Evolutionary conservation across 129 eudicot genomes (phyloP).

Genomic region (Rutidosis leptorrhynchoides): DNA sequence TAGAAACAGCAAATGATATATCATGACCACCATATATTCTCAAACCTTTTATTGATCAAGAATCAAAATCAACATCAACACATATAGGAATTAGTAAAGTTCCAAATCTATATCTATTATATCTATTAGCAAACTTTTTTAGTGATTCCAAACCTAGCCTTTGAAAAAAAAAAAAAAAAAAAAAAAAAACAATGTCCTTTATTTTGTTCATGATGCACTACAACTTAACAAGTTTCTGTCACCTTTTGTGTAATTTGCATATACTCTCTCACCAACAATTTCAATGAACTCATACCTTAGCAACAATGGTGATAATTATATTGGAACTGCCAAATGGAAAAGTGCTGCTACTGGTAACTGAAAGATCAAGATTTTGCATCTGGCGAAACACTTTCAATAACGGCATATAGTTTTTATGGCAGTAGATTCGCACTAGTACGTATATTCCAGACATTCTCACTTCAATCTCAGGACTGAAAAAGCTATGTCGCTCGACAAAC

Average conservation of each 20-base stretch:
- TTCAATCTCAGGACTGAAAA: conserved; percentile 27
- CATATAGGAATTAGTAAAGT: too few relatives aligned
- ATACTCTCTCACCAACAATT: too few relatives aligned
- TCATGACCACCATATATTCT: not conserved
- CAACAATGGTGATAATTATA: conserved; percentile 29
- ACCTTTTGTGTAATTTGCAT: too few relatives aligned
- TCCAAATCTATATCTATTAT: too few relatives aligned
- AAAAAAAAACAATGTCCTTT: too few relatives aligned
- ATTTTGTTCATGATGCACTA: too few relatives aligned
- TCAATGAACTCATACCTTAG: too few relatives aligned
- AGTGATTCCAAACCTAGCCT: too few relatives aligned
- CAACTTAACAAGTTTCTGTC: too few relatives aligned
- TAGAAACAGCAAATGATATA: not conserved
- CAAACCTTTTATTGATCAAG: not conserved
- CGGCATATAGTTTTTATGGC: conserved; percentile 16
- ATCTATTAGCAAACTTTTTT: too few relatives aligned
- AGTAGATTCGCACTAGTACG: conserved; percentile 32
- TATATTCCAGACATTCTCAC: conserved; percentile 21
- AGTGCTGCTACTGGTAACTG: conserved; percentile 25
- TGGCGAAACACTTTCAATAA: conserved; percentile 15
- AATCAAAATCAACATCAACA: not conserved
- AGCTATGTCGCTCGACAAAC: not conserved
- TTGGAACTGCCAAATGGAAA: conserved; percentile 30
- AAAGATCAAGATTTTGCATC: conserved; percentile 34
- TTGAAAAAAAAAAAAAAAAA: too few relatives aligned